Evolutionary conservation across 805 yeast genomes (phyloP), one percentile per base, ranked within the genome.

Genomic region (Spathaspora sp.): DNA sequence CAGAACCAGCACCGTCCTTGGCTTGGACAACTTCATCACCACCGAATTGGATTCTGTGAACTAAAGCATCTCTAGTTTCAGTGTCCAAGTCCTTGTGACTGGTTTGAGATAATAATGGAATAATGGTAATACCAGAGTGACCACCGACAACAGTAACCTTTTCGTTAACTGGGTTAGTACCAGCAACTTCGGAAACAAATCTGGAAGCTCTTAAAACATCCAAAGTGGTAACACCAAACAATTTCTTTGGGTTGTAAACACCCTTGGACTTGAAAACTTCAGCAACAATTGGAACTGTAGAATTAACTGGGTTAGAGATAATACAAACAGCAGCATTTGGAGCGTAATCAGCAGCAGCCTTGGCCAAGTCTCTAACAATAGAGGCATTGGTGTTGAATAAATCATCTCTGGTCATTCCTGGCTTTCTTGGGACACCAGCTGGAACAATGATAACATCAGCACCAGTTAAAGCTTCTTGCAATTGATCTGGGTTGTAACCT

Each of bases 321-420:
- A 91, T 82, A 60, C 79, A 80, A 49, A 91, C 75, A 49, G 89
- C 83, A 55, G 97, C 97, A 62, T 88, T 80, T 67, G 97, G 97
- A 59, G 88, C 81, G 71, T 78, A 68, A 59, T 87, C 89, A 55
- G 96, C 96, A 62, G 82, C 82, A 50, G 91, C 87, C 73, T 85
- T 79, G 68, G 96, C 96, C 72, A 92, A 81, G 73, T 89, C 97
- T 70, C 94, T 85, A 57, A 92, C 97, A 71, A 92, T 92, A 49
- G 96, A 86, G 49, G 97, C 97, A 68, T 92, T 92, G 78, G 96
- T 92, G 80, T 89, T 86, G 86, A 92, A 92, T 65, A 92, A 80
- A 70, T 92, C 97, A 71, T 92, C 97, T 80, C 97, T 88, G 67
- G 97, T 89, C 97, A 92, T 92, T 73, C 97, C 97, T 61, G 97